phyloP scores from a whole-genome alignment of 192 early-diverging fungal genomes.

The Mortierella alpina region DNA sequence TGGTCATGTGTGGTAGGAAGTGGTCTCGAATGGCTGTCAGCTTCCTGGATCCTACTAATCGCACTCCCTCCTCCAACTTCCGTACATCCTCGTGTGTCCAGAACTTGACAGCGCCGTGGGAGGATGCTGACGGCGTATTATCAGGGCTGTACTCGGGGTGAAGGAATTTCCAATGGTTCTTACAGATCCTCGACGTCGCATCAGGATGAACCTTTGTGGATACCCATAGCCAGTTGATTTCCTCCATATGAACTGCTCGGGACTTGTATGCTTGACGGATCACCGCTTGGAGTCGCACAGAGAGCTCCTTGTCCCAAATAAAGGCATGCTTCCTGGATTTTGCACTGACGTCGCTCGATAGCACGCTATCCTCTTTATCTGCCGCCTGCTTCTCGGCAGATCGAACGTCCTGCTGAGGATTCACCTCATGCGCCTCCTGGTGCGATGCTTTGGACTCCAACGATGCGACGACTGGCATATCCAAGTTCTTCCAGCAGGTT shows the following conservation, averaged over 20 bases:
- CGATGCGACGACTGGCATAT: constrained; percentile 17
- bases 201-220: constrained; percentile 21
- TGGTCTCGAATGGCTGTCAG: constrained; percentile 25
- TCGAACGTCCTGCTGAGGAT: too few species aligned
- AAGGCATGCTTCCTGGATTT: neutral
- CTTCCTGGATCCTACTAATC: constrained; percentile 26
- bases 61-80: constrained; percentile 33
- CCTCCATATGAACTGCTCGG: constrained; percentile 14
- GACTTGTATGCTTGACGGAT: constrained; percentile 27
- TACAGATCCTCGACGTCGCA: constrained; percentile 13
- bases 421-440: neutral
- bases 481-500: constrained; percentile 38
- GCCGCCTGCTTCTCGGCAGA: too few species aligned
- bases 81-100: constrained; percentile 31
- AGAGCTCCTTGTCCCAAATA: constrained; percentile 40
- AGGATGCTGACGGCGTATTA: too few species aligned
- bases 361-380: too few species aligned
- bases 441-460: neutral
- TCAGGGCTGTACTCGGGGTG: neutral
- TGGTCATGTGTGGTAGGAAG: constrained; percentile 37
- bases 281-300: constrained; percentile 23
- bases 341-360: too few species aligned
- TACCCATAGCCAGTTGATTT: constrained; percentile 43
- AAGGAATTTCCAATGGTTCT: constrained; percentile 40
- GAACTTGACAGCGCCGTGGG: neutral